Percentiles rank a stretch among this genome's conserved stretches.
phyloP scores from a whole-genome alignment of 371 early-diverging fungal genomes.

The Parasitella parasitica region DNA sequence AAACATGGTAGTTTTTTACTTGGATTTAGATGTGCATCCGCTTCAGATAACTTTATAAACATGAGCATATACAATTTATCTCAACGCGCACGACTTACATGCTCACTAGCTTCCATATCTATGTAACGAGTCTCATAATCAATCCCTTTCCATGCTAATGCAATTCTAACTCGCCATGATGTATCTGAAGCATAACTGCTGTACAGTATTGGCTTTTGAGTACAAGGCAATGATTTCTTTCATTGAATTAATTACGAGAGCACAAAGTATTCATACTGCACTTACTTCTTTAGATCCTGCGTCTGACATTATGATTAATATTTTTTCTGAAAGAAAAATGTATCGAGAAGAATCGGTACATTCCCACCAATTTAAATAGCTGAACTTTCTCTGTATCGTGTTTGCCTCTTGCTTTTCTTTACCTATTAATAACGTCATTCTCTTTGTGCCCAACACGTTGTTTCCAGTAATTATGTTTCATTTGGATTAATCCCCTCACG shows the following conservation, averaged over 20 bases:
- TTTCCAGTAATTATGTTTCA: background rate
- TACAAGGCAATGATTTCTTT: background rate
- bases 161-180: slow-evolving; percentile 79
- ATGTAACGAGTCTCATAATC: slow-evolving; percentile 9
- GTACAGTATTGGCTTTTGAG: slow-evolving; percentile 60
- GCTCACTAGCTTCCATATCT: slow-evolving; percentile 6
- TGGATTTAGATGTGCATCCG: slow-evolving; percentile 67
- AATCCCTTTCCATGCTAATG: slow-evolving; percentile 69
- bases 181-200: slow-evolving; percentile 77
- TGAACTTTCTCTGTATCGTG: too few species aligned
- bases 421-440: background rate
- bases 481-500: background rate
- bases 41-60: slow-evolving; percentile 41
- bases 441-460: background rate
- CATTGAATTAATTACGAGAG: background rate
- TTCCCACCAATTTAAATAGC: background rate
- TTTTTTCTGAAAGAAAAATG: background rate
- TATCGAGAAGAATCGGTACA: background rate
- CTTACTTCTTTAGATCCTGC: background rate
- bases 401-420: background rate
- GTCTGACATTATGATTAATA: background rate
- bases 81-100: slow-evolving; percentile 4
- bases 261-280: background rate
- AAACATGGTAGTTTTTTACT: slow-evolving; percentile 69
- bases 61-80: too few species aligned